Conservation (phyloP, 148 eudicot genomes). For the Amaranthus palmeri region DNA sequence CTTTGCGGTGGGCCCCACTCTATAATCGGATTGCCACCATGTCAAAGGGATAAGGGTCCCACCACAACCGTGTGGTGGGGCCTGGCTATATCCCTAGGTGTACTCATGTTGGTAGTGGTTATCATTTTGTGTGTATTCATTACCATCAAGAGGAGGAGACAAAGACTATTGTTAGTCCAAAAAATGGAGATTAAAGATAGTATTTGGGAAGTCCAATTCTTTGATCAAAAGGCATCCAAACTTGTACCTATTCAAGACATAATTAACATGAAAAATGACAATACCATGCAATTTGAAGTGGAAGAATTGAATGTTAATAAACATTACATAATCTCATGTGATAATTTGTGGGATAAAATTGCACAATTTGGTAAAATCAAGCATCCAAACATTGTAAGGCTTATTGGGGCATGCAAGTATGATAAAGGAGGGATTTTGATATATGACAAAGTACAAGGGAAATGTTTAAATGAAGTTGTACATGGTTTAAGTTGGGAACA, state of each 20-base stretch:
- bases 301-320: slow-evolving; percentile 27
- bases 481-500: slow-evolving; percentile 47
- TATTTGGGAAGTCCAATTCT: slow-evolving; percentile 52
- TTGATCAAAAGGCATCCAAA: slow-evolving; percentile 35
- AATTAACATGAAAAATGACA: slow-evolving; percentile 8
- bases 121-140: slow-evolving; percentile 15
- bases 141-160: slow-evolving; percentile 14
- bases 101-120: slow-evolving; percentile 9
- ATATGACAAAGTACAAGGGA: slow-evolving; percentile 51
- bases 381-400: slow-evolving; percentile 53
- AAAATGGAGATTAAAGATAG: slow-evolving; percentile 42
- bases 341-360: slow-evolving; percentile 31
- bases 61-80: slow-evolving; percentile 28
- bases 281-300: slow-evolving; percentile 29
- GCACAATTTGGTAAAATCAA: slow-evolving; percentile 37
- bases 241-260: slow-evolving; percentile 38
- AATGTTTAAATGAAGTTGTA: slow-evolving; percentile 40
- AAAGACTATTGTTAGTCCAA: slow-evolving; percentile 19
- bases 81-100: slow-evolving; percentile 10
- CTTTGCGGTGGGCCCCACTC: slow-evolving; percentile 45
- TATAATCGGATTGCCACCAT: not conserved
- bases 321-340: not conserved
- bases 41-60: slow-evolving; percentile 9
- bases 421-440: slow-evolving; percentile 46
- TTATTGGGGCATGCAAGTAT: slow-evolving; percentile 42